Evolutionary conservation across 495 filamentous ascomycete genomes (phyloP), one percentile per base, ranked within the genome.

Genomic region (Penicillium ucsense): DNA sequence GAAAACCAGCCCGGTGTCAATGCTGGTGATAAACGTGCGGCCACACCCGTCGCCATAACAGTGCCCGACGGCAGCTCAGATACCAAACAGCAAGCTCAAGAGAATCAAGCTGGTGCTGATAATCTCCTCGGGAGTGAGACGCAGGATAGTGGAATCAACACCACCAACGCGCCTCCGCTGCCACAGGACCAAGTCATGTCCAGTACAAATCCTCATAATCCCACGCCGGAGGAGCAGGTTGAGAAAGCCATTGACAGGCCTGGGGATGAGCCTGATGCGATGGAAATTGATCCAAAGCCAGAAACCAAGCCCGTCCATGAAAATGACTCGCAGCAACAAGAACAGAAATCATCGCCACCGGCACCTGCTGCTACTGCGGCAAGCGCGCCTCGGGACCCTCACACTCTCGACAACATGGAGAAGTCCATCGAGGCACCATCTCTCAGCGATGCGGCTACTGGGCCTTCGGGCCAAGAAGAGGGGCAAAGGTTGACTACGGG

Each of bases 211-310:
- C 20, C 20, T 20, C 20, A 20, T 20, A 20, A 20, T 2, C 20
- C 20, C 20, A 20, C 20, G 20, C 20, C 20, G 20, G 20, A 20
- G 20, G 20, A 20, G 20, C 20, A 38, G 38, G 11, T 9, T 27
- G 39, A 43, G 4, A 12, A 30, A 3, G 11, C 30, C 3, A n/a
- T 20, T 31, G 38, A 27, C 10, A 12, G 6, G 4, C n/a, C 11
- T 8, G 34, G 10, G 10, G 38, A 40, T 2, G 31, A 37, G 8
- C 42, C 31, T 12, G 35, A 54, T 38, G 35, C 36, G 11, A 54
- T 54, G 52, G 47, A 54, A n/a, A 46, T 47, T 8, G 45, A 54
- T 50, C 35, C 20, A 9, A n/a, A 39, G 29, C 47, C 51, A 35
- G 43, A 31, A 35, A n/a, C 46, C 29, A 35, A 47, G 11, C 31